Percentiles rank a stretch among this genome's conserved stretches.
phyloP scores from a whole-genome alignment of 1,139 yeast genomes.

The Candida dubliniensis region DNA sequence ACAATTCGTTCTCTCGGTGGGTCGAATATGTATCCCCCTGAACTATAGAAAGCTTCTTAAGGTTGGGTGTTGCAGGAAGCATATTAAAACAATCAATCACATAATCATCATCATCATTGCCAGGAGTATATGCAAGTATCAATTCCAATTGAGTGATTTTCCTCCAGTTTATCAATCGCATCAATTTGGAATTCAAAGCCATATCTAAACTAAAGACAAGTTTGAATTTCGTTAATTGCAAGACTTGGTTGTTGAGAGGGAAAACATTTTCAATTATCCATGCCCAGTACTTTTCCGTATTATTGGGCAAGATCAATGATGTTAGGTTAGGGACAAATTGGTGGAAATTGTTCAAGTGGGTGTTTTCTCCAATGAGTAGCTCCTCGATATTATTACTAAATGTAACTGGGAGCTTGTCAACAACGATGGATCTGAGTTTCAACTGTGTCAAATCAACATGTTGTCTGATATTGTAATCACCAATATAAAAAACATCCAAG shows the following conservation, averaged over 20 bases:
- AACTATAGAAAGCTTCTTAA: constrained; percentile 43
- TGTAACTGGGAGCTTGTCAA: constrained; percentile 11
- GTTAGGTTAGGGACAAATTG: constrained; percentile 6
- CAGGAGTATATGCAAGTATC: constrained; percentile 31
- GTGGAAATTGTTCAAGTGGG: constrained; percentile 1
- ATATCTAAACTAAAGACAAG: constrained; percentile 16
- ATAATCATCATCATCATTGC: constrained; percentile 39
- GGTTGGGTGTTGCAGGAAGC: constrained; percentile 20
- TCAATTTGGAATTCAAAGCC: constrained; percentile 7
- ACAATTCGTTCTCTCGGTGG: constrained; percentile 54
- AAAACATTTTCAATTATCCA: constrained; percentile 14
- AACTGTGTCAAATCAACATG: constrained; percentile 10
- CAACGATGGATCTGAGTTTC: constrained; percentile 12
- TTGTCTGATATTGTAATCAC: constrained; percentile 17
- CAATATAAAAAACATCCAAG: constrained; percentile 18
- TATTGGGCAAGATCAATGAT: constrained; percentile 19
- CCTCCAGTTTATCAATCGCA: constrained; percentile 20
- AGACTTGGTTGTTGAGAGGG: constrained; percentile 7
- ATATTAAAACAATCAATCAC: constrained; percentile 34
- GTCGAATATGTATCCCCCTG: constrained; percentile 37
- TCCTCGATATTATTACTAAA: constrained; percentile 9
- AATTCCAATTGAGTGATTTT: constrained; percentile 25
- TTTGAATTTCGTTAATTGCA: constrained; percentile 18
- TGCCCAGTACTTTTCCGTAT: constrained; percentile 17
- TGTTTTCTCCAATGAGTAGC: constrained; percentile 12